Evolutionary conservation across 345 rosid genomes (phyloP).

Genomic region (Citrus hindsii): DNA sequence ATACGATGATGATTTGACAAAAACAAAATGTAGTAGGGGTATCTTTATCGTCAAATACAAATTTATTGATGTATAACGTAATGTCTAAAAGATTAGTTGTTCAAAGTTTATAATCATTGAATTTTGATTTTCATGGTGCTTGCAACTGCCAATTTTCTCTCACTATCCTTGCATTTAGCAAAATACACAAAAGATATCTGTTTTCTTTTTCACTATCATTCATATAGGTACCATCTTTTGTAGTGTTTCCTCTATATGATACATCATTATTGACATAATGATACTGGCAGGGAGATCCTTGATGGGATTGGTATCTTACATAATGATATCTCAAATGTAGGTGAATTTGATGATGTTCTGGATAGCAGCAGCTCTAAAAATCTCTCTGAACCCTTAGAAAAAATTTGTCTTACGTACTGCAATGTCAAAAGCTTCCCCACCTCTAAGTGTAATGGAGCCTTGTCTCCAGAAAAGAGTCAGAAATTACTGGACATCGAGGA

Average conservation of each 20-base stretch:
- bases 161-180: not conserved
- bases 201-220: not conserved
- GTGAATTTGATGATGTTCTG: slow-evolving; percentile 90
- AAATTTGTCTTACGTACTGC: slow-evolving; percentile 54
- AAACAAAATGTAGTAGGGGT: not conserved
- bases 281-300: not conserved
- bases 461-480: slow-evolving; percentile 21
- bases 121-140: not conserved
- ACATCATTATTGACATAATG: slow-evolving; percentile 2
- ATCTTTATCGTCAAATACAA: not conserved
- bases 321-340: slow-evolving; percentile 38
- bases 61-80: not conserved
- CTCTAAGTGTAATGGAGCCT: slow-evolving; percentile 56
- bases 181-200: not conserved
- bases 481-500: slow-evolving; percentile 58
- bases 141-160: not conserved
- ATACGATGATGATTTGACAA: not conserved
- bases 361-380: slow-evolving; percentile 43
- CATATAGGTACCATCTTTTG: not conserved
- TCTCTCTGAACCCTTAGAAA: slow-evolving; percentile 39
- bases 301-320: not conserved
- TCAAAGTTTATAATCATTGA: not conserved
- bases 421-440: slow-evolving; percentile 22
- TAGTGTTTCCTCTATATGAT: not conserved
- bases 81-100: not conserved